Evolutionary conservation across 1,284 basidiomycete species (phyloP), one percentile per base, ranked within the genome.

Genomic region (Ganoderma multipileum): DNA sequence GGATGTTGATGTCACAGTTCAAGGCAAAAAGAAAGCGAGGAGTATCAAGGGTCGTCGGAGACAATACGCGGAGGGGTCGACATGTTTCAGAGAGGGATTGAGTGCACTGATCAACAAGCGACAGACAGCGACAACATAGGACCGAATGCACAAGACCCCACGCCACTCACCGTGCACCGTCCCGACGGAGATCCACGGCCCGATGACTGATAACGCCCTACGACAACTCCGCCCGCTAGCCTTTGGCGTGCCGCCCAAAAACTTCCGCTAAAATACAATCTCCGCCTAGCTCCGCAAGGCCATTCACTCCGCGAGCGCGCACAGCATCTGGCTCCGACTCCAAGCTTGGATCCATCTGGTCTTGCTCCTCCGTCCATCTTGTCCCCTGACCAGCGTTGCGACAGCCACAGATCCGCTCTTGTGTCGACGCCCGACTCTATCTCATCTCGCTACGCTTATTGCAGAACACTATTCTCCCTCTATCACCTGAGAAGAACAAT

Each of bases 231-330:
- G 58, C 36, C 55, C 58, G 39, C 44, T 36, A 55, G n/a, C 39
- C 30, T 39, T 71, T 68, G 42, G 33, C 52, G 44, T 65, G 63
- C 70, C 71, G 71, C 61, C 30, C 60, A 23, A 65, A 67, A 62
- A 23, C 20, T 39, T 8, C 16, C 54, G 68, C 59, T 14, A 18
- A 18, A 30, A 36, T 30, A 14, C 14, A 20, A 55, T 2, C 52
- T 63, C 71, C 71, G 71, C 66, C 36, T 9, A 44, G 23, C 66
- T 68, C 71, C 71, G 71, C 70, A 54, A 28, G 39, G 26, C 44
- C 23, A 4, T 36, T 5, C 20, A 68, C 68, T 72, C 71, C 70
- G 70, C 67, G 70, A 71, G 55, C 30, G 38, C 52, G 47, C 41
- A 50, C 47, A 26, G 47, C 20, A 30, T 44, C 38, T 23, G 39